Conservation (phyloP, 2,329 filamentous ascomycete genomes). For the Ploettnerulaceae sp. region DNA sequence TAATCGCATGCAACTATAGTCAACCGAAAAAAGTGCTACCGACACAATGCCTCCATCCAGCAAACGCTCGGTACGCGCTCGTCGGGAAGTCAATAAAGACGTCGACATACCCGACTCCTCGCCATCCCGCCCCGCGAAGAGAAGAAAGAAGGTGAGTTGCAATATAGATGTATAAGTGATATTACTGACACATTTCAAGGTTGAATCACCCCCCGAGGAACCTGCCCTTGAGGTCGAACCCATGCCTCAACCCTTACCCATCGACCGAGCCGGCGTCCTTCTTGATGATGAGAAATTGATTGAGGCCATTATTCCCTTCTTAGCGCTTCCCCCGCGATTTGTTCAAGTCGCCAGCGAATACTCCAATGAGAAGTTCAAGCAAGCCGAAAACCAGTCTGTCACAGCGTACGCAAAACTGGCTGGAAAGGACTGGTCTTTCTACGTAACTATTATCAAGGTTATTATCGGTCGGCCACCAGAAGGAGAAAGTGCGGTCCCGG, state of each 20-base stretch:
- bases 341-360: slow-evolving; percentile 59
- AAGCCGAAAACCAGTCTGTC: slow-evolving; percentile 53
- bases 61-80: slow-evolving; percentile 37
- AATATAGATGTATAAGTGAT: background rate
- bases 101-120: slow-evolving; percentile 42
- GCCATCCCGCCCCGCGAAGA: slow-evolving; percentile 57
- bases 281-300: slow-evolving; percentile 47
- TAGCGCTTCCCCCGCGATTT: slow-evolving; percentile 34
- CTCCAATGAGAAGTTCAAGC: slow-evolving; percentile 59
- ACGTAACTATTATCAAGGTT: slow-evolving; percentile 68
- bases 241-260: slow-evolving; percentile 35
- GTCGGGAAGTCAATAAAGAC: slow-evolving; percentile 33
- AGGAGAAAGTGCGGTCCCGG: slow-evolving; percentile 31
- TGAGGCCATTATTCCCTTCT: slow-evolving; percentile 23
- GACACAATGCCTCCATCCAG: slow-evolving; percentile 38
- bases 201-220: slow-evolving; percentile 33
- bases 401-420: slow-evolving; percentile 79
- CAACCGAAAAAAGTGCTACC: slow-evolving; percentile 4
- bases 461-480: slow-evolving; percentile 71
- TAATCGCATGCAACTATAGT: background rate
- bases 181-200: slow-evolving; percentile 11
- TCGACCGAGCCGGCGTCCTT: slow-evolving; percentile 35
- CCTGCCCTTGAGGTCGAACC: slow-evolving; percentile 32
- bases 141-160: slow-evolving; percentile 53
- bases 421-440: slow-evolving; percentile 79